Evolutionary conservation across 2,329 filamentous ascomycete genomes (phyloP), one percentile per base, ranked within the genome.

Genomic region (Claviceps digitariae): DNA sequence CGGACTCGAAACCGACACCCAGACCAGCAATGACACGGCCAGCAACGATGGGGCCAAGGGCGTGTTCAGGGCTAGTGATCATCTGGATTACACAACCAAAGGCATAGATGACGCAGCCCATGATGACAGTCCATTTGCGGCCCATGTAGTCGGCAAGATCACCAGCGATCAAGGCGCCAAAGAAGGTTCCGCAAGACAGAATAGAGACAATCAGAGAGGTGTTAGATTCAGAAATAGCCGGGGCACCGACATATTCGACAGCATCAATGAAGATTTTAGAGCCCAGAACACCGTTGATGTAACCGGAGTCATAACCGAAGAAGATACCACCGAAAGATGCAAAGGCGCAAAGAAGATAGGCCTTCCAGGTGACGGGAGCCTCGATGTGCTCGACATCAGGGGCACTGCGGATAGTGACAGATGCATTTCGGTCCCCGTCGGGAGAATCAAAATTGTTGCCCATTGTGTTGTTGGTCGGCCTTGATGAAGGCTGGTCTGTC

Each of bases 1-100:
- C 84, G 9, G 84, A 88, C 60, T 87, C 84, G 66, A 89, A 89
- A 64, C 86, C 87, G 62, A 90, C 85, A 75, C 87, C 87, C 54
- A 89, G 67, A 66, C 87, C 87, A 48, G 86, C 83, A 61, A 91
- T 70, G 54, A 90, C 71, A 76, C 86, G 86, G 66, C 87, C 87
- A 54, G 79, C 77, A 23, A 87, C 83, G 55, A 90, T 81, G 57
- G 81, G 73, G 54, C 74, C 79, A 13, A 86, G 72, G 40, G 75
- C 72, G 52, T 73, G 67, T 52, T 64, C 63, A 21, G 63, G 59
- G 53, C 68, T 70, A 29, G 74, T 75, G 52, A 74, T 63, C 68
- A 81, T 82, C 72, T 90, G 85, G 49, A 90, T 72, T 56, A 82
- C 65, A 31, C 83, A 78, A 75, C 84, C 84, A 52, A 86, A 31